These are phyloP conservation scores for Geotrichum reessii DNA, from an alignment of 1,139 yeast species.

Conservation along the genomic window DNA sequence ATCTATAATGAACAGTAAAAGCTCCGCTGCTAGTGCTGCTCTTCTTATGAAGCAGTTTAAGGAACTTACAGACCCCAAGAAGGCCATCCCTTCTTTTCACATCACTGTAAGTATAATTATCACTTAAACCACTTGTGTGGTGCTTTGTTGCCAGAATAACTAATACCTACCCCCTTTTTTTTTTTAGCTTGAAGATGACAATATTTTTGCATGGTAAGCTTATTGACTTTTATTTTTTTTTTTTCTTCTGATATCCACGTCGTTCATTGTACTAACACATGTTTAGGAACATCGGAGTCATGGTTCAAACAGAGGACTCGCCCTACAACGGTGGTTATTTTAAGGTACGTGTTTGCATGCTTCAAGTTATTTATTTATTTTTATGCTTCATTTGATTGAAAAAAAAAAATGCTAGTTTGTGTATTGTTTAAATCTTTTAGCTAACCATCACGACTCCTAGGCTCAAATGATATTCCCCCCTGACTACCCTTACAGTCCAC, in stretches of 20 bases:
- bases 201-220: constrained; percentile 65
- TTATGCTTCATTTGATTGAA: neutral
- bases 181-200: constrained; percentile 53
- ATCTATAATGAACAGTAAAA: constrained; percentile 9
- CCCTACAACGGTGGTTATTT: constrained; percentile 95
- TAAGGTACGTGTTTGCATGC: constrained; percentile 37
- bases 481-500: constrained; percentile 90
- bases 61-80: constrained; percentile 89
- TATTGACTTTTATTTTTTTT: neutral
- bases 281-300: constrained; percentile 72
- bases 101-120: constrained; percentile 43
- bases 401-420: neutral
- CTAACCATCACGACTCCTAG: constrained; percentile 19
- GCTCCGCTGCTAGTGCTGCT: constrained; percentile 45
- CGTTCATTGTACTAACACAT: constrained; percentile 1
- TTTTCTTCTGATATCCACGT: neutral
- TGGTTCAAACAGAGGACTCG: constrained; percentile 85
- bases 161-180: neutral
- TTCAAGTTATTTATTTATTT: neutral
- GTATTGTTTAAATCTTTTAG: neutral
- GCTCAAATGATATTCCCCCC: constrained; percentile 91
- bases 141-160: neutral
- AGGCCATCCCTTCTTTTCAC: constrained; percentile 86
- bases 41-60: constrained; percentile 88
- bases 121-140: neutral